Conservation (phyloP, 1,284 basidiomycete genomes). For the Ganoderma lucidum region DNA sequence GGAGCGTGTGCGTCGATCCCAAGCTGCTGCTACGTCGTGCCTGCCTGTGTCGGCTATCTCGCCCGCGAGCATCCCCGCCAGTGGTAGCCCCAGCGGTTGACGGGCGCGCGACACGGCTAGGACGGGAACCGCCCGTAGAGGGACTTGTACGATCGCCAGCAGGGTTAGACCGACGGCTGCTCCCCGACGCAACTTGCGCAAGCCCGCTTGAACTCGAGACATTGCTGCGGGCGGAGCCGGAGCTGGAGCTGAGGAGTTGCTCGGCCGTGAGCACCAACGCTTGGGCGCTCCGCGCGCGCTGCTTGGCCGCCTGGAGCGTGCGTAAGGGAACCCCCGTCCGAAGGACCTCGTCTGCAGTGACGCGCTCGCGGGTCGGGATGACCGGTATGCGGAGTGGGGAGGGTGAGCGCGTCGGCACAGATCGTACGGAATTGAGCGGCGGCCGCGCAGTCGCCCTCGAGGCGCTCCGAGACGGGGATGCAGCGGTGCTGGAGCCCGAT, state of each 20-base stretch:
- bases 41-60: constrained; percentile 15
- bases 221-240: constrained; percentile 1
- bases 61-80: constrained; percentile 8
- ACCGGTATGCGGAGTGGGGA: constrained; percentile 12
- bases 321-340: constrained; percentile 30
- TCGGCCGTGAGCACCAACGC: constrained; percentile 19
- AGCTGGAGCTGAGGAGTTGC: not conserved
- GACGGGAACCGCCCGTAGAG: not conserved
- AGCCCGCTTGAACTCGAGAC: constrained; percentile 5
- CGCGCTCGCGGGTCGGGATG: constrained; percentile 19
- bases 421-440: not conserved
- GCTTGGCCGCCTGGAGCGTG: constrained; percentile 31
- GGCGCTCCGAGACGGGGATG: constrained; percentile 13
- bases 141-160: constrained; percentile 1
- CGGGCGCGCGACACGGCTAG: constrained; percentile 10
- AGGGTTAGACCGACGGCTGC: constrained; percentile 7
- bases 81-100: constrained; percentile 14
- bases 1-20: constrained; percentile 73
- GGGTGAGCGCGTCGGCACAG: constrained; percentile 3
- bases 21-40: constrained; percentile 48
- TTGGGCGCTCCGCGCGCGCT: constrained; percentile 23
- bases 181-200: constrained; percentile 2
- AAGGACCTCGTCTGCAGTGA: constrained; percentile 31
- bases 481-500: not conserved
- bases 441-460: not conserved